Evolutionary conservation across 1,139 yeast species (phyloP), one percentile per base, ranked within the genome.

Genomic region (Zygoascus sp.): DNA sequence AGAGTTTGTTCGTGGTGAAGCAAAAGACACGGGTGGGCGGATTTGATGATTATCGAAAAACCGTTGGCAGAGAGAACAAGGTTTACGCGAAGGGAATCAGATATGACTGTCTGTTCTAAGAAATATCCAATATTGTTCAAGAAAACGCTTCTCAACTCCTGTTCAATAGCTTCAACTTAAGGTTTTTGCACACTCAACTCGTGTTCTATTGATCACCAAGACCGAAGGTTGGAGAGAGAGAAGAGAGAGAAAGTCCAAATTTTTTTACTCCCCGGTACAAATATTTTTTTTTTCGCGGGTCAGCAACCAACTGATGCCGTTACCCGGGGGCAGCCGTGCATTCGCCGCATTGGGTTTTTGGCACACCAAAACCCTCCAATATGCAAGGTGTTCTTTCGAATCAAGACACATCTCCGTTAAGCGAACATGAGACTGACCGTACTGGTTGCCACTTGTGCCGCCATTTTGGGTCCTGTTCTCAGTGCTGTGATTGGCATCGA

Each of bases 401-500:
- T 25, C n/a, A 25, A n/a, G 28, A 25, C 9, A 25, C n/a, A n/a
- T n/a, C n/a, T n/a, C n/a, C n/a, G n/a, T n/a, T 25, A 25, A 6
- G 28, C 28, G 28, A 32, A 32, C 21, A 32, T 32, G 36, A 32
- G 36, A 32, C 10, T 32, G 20, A 17, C 36, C 3, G 21, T 19
- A 9, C 20, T 32, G 17, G 36, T 32, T 16, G n/a, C 17, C 11
- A 11, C n/a, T 11, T 5, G 13, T 15, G 36, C 36, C 13, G 39
- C 39, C 16, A 16, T 35, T 11, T n/a, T 35, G 5, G 39, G 25
- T 39, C 27, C 22, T 22, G 58, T 46, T 11, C 44, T 49, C 28
- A 58, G 57, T 7, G 95, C 96, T 2, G 77, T 92, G 15, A 69
- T 92, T 44, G 97, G 97, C 22, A 73, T 92, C 40, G 99, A 92